Percentiles rank a stretch among this genome's conserved stretches.
phyloP scores from a whole-genome alignment of 129 eudicot species.

The Rutidosis leptorrhynchoides region DNA sequence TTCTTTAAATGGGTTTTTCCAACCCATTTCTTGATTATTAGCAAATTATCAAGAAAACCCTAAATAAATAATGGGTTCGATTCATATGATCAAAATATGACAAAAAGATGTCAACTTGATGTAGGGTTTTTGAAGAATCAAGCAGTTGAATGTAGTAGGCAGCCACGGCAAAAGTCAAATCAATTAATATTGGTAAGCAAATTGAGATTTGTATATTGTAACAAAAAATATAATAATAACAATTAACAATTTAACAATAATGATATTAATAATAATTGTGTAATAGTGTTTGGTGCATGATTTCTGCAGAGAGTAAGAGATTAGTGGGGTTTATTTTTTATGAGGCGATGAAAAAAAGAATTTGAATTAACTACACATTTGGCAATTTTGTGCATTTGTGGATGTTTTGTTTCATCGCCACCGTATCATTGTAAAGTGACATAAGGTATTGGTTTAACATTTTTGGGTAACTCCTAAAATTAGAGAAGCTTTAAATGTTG shows the following conservation, averaged over 20 bases:
- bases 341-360: neutral
- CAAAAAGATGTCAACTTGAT: slow-evolving; percentile 2
- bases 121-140: slow-evolving; percentile 28
- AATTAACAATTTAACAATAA: too few species aligned
- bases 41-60: neutral
- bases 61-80: slow-evolving; percentile 23
- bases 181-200: slow-evolving; percentile 4
- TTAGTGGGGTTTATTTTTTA: slow-evolving; percentile 30
- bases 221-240: too few species aligned
- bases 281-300: slow-evolving; percentile 21
- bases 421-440: neutral
- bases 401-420: slow-evolving; percentile 1
- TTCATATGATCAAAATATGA: slow-evolving; percentile 9
- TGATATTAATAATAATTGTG: neutral
- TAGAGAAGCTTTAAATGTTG: too few species aligned
- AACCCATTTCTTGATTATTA: slow-evolving; percentile 45
- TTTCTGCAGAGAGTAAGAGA: slow-evolving; percentile 24
- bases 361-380: slow-evolving; percentile 23
- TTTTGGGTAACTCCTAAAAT: too few species aligned
- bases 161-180: slow-evolving; percentile 25
- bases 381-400: slow-evolving; percentile 19
- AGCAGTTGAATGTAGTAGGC: slow-evolving; percentile 18
- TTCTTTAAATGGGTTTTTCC: slow-evolving; percentile 57
- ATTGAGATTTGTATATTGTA: slow-evolving; percentile 21
- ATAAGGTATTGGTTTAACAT: too few species aligned